Conservation (phyloP, 1,139 yeast genomes). For the Taiozyma onychis region DNA sequence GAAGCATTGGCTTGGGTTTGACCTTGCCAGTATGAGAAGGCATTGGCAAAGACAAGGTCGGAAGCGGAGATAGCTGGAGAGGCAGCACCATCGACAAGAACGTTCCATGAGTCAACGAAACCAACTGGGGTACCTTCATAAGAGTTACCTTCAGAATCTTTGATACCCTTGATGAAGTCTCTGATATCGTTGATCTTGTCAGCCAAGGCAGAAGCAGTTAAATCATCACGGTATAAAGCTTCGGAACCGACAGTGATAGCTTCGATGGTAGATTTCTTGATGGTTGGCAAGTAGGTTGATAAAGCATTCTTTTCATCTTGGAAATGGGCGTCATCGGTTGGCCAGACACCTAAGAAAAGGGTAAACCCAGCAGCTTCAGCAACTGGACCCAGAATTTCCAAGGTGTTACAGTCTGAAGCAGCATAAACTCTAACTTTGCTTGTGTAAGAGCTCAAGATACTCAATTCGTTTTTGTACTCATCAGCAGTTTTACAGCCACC, state of each 20-base stretch:
- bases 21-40: slow-evolving; percentile 98
- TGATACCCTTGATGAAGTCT: slow-evolving; percentile 47
- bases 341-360: slow-evolving; percentile 84
- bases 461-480: slow-evolving; percentile 64
- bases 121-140: slow-evolving; percentile 75
- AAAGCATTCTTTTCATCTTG: slow-evolving; percentile 67
- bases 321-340: slow-evolving; percentile 73
- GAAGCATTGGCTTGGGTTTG: slow-evolving; percentile 77
- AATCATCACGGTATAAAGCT: slow-evolving; percentile 80
- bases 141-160: slow-evolving; percentile 77
- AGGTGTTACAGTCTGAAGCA: slow-evolving; percentile 81
- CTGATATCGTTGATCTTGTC: slow-evolving; percentile 54
- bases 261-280: slow-evolving; percentile 62
- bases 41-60: slow-evolving; percentile 85
- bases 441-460: slow-evolving; percentile 48
- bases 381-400: slow-evolving; percentile 80
- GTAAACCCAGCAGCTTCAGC: slow-evolving; percentile 68
- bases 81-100: slow-evolving; percentile 72
- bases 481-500: slow-evolving; percentile 68
- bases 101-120: slow-evolving; percentile 94
- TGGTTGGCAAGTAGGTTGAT: slow-evolving; percentile 57
- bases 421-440: slow-evolving; percentile 75
- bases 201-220: slow-evolving; percentile 67
- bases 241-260: slow-evolving; percentile 87
- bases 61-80: slow-evolving; percentile 68